Percentiles rank a stretch among this genome's conserved stretches.
Conservation (phyloP, 352 stramenopile genomes). For the Pilasporangium apinafurcum region DNA sequence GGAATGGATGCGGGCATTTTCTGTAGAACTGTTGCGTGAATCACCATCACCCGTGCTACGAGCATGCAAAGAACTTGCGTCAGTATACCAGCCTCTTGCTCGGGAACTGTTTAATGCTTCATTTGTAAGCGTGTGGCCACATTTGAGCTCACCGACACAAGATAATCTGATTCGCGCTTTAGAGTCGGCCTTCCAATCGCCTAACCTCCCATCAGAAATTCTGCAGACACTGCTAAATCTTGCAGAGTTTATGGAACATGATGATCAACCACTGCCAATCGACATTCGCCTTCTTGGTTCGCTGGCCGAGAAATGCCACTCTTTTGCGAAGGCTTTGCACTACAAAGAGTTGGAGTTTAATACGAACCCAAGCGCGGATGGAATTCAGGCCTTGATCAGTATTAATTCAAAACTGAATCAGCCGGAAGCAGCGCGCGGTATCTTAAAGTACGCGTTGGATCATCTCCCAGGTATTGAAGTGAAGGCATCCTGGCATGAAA, state of each 20-base stretch:
- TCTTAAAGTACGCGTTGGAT: slow-evolving; percentile 92
- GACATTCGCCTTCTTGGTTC: slow-evolving; percentile 95
- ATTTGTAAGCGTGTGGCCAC: slow-evolving; percentile 98
- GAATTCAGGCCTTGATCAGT: slow-evolving; percentile 97
- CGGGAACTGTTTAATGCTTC: slow-evolving; percentile 98
- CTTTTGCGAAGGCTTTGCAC: slow-evolving; percentile 97
- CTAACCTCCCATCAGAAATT: slow-evolving; percentile 95
- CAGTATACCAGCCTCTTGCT: slow-evolving; percentile 97
- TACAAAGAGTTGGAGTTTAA: slow-evolving; percentile 99
- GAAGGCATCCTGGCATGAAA: slow-evolving; percentile 97
- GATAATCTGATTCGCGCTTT: slow-evolving; percentile 93
- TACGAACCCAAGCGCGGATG: slow-evolving; percentile 84
- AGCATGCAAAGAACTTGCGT: slow-evolving; percentile 93
- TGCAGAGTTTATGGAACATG: slow-evolving; percentile 99
- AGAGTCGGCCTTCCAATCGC: slow-evolving; percentile 92
- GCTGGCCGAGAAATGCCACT: slow-evolving; percentile 96
- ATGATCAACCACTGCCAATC: slow-evolving; percentile 96
- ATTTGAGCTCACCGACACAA: slow-evolving; percentile 88
- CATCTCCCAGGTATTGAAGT: slow-evolving; percentile 76
- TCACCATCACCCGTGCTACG: slow-evolving; percentile 94
- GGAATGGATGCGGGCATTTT: slow-evolving; percentile 98
- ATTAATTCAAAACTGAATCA: slow-evolving; percentile 98
- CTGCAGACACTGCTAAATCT: slow-evolving; percentile 97
- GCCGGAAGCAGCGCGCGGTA: slow-evolving; percentile 96
- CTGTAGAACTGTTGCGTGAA: slow-evolving; percentile 96